phyloP scores from a whole-genome alignment of 495 filamentous ascomycete species.

The Trichocladium uniseriatum region DNA sequence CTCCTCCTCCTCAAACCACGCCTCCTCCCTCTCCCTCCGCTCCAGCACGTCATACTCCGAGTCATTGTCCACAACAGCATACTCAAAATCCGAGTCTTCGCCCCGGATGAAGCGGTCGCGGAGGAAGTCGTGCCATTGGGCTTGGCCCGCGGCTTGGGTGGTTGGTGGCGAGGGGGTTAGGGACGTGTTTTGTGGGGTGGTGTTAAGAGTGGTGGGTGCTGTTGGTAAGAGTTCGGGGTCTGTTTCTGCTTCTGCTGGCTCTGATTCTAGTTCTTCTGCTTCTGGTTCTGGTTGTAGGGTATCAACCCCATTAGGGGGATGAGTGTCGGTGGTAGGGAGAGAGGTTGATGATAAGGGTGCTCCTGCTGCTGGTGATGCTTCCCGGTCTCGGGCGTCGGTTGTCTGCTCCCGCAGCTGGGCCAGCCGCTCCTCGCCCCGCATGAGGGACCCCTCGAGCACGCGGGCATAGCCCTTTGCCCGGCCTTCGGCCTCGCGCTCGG shows the following conservation, averaged over 20 bases:
- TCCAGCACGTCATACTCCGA: slow-evolving; percentile 61
- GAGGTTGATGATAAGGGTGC: too few species aligned
- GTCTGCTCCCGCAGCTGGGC: slow-evolving; percentile 47
- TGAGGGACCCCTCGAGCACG: slow-evolving; percentile 58
- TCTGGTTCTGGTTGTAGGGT: too few species aligned
- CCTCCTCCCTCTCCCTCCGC: slow-evolving; percentile 49
- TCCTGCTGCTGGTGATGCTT: slow-evolving; percentile 36
- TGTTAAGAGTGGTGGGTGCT: too few species aligned
- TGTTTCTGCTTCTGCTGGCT: too few species aligned
- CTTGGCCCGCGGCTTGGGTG: slow-evolving; percentile 54
- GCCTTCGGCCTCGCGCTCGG: slow-evolving; percentile 64
- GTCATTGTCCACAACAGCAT: slow-evolving; percentile 55
- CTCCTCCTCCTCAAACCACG: slow-evolving; percentile 71
- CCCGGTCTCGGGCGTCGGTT: neutral
- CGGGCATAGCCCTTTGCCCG: slow-evolving; percentile 64
- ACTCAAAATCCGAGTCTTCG: slow-evolving; percentile 69
- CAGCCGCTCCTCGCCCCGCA: slow-evolving; percentile 64
- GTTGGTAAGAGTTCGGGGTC: too few species aligned
- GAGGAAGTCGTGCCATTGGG: slow-evolving; percentile 60
- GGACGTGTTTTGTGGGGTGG: too few species aligned
- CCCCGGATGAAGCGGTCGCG: slow-evolving; percentile 60
- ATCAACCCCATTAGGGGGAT: too few species aligned
- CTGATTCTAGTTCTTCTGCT: too few species aligned
- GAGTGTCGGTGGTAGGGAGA: too few species aligned
- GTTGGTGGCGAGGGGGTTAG: slow-evolving; percentile 40